Evolutionary conservation across 805 yeast species (phyloP).

Genomic region (Grigorovia humatica): DNA sequence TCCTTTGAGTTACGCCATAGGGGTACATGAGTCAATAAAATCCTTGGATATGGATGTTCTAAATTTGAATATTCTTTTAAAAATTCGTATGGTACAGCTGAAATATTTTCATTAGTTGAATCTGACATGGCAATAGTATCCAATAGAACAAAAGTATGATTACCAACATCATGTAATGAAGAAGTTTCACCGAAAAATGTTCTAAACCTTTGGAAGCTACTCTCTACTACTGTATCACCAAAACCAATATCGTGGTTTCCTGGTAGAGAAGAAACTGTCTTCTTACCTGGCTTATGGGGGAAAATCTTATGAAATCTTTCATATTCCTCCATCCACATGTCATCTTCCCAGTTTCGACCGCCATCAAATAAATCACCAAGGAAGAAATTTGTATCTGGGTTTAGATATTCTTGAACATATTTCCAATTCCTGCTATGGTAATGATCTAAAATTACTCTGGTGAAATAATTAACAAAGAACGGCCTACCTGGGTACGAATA

Average conservation of each 20-base stretch:
- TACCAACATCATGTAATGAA: slow-evolving; percentile 41
- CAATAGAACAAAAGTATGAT: slow-evolving; percentile 64
- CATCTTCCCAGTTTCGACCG: slow-evolving; percentile 76
- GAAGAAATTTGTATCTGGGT: slow-evolving; percentile 69
- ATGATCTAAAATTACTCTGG: slow-evolving; percentile 59
- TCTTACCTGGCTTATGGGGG: slow-evolving; percentile 40
- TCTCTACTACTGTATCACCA: slow-evolving; percentile 56
- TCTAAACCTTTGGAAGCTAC: slow-evolving; percentile 52
- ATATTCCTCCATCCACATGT: slow-evolving; percentile 62
- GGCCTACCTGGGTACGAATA: slow-evolving; percentile 76
- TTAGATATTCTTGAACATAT: slow-evolving; percentile 42
- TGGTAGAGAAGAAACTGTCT: slow-evolving; percentile 44
- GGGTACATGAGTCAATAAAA: slow-evolving; percentile 83
- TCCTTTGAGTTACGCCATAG: slow-evolving; percentile 54
- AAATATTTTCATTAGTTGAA: slow-evolving; percentile 35
- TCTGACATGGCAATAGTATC: slow-evolving; percentile 81
- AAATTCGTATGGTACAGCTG: slow-evolving; percentile 41
- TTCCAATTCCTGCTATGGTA: slow-evolving; percentile 71
- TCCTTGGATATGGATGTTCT: slow-evolving; percentile 39
- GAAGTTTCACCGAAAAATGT: slow-evolving; percentile 65
- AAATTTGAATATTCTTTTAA: slow-evolving; percentile 31
- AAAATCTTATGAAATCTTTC: slow-evolving; percentile 58
- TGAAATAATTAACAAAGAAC: slow-evolving; percentile 38
- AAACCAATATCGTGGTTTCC: slow-evolving; percentile 98
- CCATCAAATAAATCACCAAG: slow-evolving; percentile 94